phyloP scores from a whole-genome alignment of 371 early-diverging fungal species.

The Mucor velutinosus region DNA sequence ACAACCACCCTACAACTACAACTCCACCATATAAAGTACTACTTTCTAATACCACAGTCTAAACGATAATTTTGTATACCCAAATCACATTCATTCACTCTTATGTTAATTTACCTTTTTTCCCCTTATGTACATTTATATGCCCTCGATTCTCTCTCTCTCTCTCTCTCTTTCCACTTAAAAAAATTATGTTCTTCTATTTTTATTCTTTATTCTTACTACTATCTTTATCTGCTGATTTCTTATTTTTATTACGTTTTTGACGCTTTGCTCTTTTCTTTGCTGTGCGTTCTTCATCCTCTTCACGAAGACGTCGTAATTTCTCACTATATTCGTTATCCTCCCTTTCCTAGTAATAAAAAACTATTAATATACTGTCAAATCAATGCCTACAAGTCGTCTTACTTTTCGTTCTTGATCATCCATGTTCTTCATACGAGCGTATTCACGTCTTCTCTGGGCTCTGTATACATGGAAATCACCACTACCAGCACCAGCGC shows the following conservation, averaged over 20 bases:
- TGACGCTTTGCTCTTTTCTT: constrained; percentile 85
- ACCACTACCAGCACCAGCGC: constrained; percentile 96
- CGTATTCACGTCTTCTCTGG: constrained; percentile 85
- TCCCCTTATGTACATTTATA: constrained; percentile 5
- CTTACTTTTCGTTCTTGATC: constrained; percentile 73
- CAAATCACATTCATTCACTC: constrained; percentile 1
- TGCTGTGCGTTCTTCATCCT: constrained; percentile 82
- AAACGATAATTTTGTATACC: constrained; percentile 1
- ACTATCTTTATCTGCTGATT: constrained; percentile 26
- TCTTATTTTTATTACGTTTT: constrained; percentile 58
- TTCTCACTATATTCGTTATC: constrained; percentile 60
- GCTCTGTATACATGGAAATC: constrained; percentile 96
- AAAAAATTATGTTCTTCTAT: constrained; percentile 3
- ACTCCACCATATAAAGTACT: constrained; percentile 3
- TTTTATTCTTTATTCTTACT: constrained; percentile 3
- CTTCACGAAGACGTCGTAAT: constrained; percentile 55
- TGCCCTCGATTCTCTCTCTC: constrained; percentile 8
- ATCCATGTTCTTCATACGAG: constrained; percentile 79
- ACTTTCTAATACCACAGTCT: neutral
- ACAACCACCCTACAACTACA: neutral
- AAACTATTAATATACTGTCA: neutral
- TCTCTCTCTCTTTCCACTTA: neutral
- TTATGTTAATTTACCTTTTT: neutral
- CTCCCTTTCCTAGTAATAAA: constrained; percentile 40
- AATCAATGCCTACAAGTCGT: constrained; percentile 2